phyloP scores from a whole-genome alignment of 139 green algal genomes.

The Closterium sp. region DNA sequence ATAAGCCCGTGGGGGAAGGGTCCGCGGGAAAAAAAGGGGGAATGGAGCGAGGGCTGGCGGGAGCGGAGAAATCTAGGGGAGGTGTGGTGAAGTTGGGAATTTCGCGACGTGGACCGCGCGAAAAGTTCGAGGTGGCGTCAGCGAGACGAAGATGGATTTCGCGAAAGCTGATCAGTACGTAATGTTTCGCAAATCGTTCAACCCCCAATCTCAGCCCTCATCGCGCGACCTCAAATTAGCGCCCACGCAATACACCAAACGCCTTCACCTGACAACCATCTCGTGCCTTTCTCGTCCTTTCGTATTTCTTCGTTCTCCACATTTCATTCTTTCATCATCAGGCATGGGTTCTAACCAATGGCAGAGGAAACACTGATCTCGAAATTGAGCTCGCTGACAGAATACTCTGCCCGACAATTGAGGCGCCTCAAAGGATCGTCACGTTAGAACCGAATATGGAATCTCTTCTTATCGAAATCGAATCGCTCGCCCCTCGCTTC shows the following conservation, averaged over 20 bases:
- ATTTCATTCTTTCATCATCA: not conserved
- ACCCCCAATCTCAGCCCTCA: not conserved
- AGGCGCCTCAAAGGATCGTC: too few species aligned
- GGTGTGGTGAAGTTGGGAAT: not conserved
- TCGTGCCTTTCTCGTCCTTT: too few species aligned
- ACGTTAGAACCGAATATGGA: not conserved
- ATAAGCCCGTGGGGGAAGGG: too few species aligned
- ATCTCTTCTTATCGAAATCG: not conserved
- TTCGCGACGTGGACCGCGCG: not conserved
- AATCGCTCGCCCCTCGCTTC: not conserved
- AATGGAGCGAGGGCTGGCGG: not conserved
- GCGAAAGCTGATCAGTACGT: too few species aligned
- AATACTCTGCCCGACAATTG: not conserved
- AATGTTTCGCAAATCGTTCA: not conserved
- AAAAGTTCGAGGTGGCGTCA: not conserved
- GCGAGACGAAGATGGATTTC: too few species aligned
- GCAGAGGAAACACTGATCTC: too few species aligned
- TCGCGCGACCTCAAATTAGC: too few species aligned
- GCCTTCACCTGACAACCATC: too few species aligned
- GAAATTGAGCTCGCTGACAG: not conserved
- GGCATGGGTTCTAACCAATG: not conserved
- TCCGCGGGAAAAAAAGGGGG: not conserved
- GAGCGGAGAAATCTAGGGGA: not conserved
- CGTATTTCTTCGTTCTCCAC: too few species aligned
- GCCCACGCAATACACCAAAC: too few species aligned